Percentiles rank a stretch among this genome's conserved stretches.
Conservation (phyloP, 2,329 filamentous ascomycete species). For the Magnaporthiopsis incrustans region DNA sequence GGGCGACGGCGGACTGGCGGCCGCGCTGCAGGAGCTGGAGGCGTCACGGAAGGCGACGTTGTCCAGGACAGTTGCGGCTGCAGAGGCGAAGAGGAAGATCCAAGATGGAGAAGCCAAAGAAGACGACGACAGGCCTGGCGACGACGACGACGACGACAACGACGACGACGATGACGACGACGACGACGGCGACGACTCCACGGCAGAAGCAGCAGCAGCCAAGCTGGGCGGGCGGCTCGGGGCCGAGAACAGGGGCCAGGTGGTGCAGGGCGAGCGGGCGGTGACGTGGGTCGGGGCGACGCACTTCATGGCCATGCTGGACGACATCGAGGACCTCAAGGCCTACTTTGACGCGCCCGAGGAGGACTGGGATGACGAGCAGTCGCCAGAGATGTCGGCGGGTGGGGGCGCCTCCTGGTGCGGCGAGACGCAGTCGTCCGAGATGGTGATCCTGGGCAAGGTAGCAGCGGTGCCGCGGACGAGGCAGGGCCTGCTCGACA, state of each 20-base stretch:
- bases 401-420: slow-evolving; percentile 13
- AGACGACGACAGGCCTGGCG: not conserved
- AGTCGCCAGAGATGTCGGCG: slow-evolving; percentile 16
- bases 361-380: slow-evolving; percentile 24
- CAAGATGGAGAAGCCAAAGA: not conserved
- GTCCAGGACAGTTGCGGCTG: not conserved
- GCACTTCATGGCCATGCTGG: slow-evolving; percentile 52
- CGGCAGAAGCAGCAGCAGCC: too few species aligned
- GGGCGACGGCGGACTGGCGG: not conserved
- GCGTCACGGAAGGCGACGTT: not conserved
- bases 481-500: slow-evolving; percentile 37
- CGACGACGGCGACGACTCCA: too few species aligned
- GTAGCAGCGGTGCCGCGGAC: slow-evolving; percentile 24
- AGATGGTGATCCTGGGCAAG: slow-evolving; percentile 33
- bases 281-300: slow-evolving; percentile 51
- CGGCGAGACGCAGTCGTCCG: slow-evolving; percentile 28
- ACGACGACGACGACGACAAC: slow-evolving; percentile 7
- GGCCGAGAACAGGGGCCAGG: slow-evolving; percentile 24
- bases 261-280: slow-evolving; percentile 33
- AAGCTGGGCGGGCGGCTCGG: slow-evolving; percentile 13
- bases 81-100: slow-evolving; percentile 4
- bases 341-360: slow-evolving; percentile 45
- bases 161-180: not conserved
- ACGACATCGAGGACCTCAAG: slow-evolving; percentile 55
- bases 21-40: not conserved